Base-by-base conservation (phyloP, 108 stramenopile species). In the Seminavis robusta region DNA sequence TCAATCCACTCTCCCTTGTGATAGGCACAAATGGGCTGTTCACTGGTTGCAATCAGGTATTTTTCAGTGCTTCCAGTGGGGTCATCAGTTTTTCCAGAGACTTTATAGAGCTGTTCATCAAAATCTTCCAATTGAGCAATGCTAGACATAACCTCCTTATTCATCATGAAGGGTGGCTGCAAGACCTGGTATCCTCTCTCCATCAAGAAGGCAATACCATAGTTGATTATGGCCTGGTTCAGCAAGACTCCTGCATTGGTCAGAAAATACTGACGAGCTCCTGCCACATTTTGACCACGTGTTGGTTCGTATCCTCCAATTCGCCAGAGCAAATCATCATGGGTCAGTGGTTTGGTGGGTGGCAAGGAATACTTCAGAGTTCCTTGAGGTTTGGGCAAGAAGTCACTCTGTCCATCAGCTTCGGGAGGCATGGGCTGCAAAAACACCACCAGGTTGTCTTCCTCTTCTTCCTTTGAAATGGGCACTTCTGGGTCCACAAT, bases 91-190 rank as follows among this genome's bases (percentile, higher is more conserved):
- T 94, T 94, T 11, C 95, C 94, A 27, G 78, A 77, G 19, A 98
- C 99, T 71, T 98, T 97, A 86, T 99, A 99, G 5, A 99, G 73
- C 62, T 97, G 96, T 71, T 99, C 98, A 70, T 99, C 99, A 73
- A 98, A 99, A 71, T 99, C 97, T 47, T 97, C 96, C 60, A 99
- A 78, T 63, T 99, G 97, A 6, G 99, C 99, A 59, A 99, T 97
- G 45, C 91, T 92, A 36, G 94, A 79, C 99, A 99, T 99, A 68
- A 98, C 96, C 15, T 97, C 96, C 92, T 98, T 98, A 62, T 98
- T 98, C 97, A 99, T 98, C 65, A 99, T 88, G 79, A 88, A 99
- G 37, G 99, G 99, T 30, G 99, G 98, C 81, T 98, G 98, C 26
- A 99, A 56, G 19, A 97, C 84, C 48, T 90, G 79, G 78, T 98